phyloP scores from a whole-genome alignment of 2,329 filamentous ascomycete species.

The Diaporthe sp. region DNA sequence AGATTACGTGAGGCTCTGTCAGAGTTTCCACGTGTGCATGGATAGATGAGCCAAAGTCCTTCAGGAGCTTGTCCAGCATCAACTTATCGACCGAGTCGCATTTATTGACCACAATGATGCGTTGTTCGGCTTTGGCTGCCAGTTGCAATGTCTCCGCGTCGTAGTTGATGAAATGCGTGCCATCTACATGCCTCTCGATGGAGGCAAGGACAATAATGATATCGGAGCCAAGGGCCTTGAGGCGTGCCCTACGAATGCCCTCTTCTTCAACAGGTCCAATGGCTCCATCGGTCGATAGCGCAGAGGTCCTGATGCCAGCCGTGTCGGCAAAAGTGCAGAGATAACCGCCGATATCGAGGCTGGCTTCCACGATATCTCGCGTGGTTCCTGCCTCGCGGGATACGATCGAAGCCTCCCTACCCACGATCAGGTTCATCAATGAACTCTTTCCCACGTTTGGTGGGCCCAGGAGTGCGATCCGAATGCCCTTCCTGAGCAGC shows the following conservation, averaged over 20 bases:
- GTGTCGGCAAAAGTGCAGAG: slow-evolving; percentile 96
- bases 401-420: slow-evolving; percentile 94
- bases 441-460: slow-evolving; percentile 98
- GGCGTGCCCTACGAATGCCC: slow-evolving; percentile 88
- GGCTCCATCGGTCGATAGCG: slow-evolving; percentile 41
- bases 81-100: slow-evolving; percentile 60
- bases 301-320: slow-evolving; percentile 79
- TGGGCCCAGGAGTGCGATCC: slow-evolving; percentile 86
- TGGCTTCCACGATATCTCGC: slow-evolving; percentile 91
- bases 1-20: slow-evolving; percentile 70
- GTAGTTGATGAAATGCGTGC: slow-evolving; percentile 59
- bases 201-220: slow-evolving; percentile 86
- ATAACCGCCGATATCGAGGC: slow-evolving; percentile 89
- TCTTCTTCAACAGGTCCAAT: slow-evolving; percentile 87
- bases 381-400: slow-evolving; percentile 94
- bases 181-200: slow-evolving; percentile 65
- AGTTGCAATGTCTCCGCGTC: slow-evolving; percentile 69
- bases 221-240: slow-evolving; percentile 85
- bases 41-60: slow-evolving; percentile 54
- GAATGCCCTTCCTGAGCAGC: slow-evolving; percentile 86
- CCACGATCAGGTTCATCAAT: slow-evolving; percentile 89
- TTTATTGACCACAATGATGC: slow-evolving; percentile 74
- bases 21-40: slow-evolving; percentile 52
- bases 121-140: slow-evolving; percentile 61
- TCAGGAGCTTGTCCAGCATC: slow-evolving; percentile 54